phyloP scores from a whole-genome alignment of 2,329 filamentous ascomycete genomes.

The Colletotrichum sp. region DNA sequence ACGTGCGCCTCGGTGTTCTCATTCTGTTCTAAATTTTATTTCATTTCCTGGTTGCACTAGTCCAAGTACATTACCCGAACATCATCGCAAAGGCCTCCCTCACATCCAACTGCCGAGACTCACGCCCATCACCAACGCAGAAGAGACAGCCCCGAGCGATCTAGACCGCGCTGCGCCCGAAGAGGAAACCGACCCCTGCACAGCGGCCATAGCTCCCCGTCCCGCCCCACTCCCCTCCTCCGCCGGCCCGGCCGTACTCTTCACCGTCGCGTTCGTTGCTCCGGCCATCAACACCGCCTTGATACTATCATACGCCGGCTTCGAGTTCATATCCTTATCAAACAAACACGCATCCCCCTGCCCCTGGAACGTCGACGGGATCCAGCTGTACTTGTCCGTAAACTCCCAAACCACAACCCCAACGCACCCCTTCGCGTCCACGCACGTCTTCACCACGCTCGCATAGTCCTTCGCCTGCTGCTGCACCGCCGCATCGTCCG shows the following conservation, averaged over 20 bases:
- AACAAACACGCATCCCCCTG: constrained; percentile 42
- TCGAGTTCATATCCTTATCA: constrained; percentile 39
- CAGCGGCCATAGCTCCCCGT: not conserved
- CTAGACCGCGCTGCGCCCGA: not conserved
- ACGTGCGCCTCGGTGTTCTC: not conserved
- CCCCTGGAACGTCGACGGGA: constrained; percentile 41
- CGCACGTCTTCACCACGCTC: constrained; percentile 38
- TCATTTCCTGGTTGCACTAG: not conserved
- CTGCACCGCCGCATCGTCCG: constrained; percentile 60
- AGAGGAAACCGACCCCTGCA: not conserved
- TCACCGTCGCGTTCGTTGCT: not conserved
- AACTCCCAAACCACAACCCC: constrained; percentile 50
- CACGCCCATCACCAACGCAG: not conserved
- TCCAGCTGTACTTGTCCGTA: constrained; percentile 47
- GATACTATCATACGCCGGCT: constrained; percentile 44
- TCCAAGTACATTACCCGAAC: too few relatives aligned
- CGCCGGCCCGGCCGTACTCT: not conserved
- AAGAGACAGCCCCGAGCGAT: not conserved
- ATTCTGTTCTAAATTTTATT: not conserved
- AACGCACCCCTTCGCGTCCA: constrained; percentile 40
- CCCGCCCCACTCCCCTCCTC: not conserved
- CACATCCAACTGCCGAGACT: not conserved
- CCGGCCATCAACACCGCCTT: constrained; percentile 30
- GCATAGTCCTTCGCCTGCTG: constrained; percentile 55
- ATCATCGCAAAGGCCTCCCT: not conserved